Conservation (phyloP, 2,329 filamentous ascomycete genomes). For the Penicillium sp. region DNA sequence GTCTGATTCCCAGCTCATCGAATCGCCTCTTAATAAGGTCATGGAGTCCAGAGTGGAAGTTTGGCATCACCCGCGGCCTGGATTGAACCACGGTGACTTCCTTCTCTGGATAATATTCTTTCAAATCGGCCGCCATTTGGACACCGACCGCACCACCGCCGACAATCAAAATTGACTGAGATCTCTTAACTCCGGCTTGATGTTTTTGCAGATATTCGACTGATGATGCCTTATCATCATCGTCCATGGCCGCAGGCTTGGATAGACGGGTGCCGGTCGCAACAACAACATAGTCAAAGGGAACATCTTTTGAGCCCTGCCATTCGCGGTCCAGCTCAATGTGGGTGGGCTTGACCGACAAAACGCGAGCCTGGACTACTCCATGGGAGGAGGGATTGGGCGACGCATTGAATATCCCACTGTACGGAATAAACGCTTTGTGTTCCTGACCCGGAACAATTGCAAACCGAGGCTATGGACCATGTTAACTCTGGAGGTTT, state of each 20-base stretch:
- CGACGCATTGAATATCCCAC: constrained; percentile 25
- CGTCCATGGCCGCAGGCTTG: constrained; percentile 32
- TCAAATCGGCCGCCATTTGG: constrained; percentile 51
- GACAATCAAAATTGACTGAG: constrained; percentile 35
- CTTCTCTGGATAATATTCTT: constrained; percentile 48
- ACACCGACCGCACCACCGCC: constrained; percentile 52
- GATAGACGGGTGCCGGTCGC: constrained; percentile 34
- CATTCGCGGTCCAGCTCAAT: constrained; percentile 35
- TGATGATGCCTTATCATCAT: constrained; percentile 33
- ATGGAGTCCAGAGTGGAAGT: constrained; percentile 31
- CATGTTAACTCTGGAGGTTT: background rate
- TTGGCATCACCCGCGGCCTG: constrained; percentile 36
- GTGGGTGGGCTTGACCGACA: constrained; percentile 26
- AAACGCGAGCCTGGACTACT: constrained; percentile 32
- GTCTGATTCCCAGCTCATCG: constrained; percentile 30
- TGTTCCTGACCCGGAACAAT: constrained; percentile 35
- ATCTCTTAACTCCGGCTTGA: constrained; percentile 27
- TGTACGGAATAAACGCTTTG: constrained; percentile 37
- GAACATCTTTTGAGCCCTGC: constrained; percentile 29
- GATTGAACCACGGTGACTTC: constrained; percentile 49
- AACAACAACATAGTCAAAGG: constrained; percentile 33
- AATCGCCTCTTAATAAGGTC: constrained; percentile 31
- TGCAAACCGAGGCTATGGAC: constrained; percentile 30
- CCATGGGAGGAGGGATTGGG: constrained; percentile 23
- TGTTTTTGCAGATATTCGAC: constrained; percentile 32